Evolutionary conservation across 768 basidiomycete species (phyloP).

Genomic region (Tricholoma sp.): DNA sequence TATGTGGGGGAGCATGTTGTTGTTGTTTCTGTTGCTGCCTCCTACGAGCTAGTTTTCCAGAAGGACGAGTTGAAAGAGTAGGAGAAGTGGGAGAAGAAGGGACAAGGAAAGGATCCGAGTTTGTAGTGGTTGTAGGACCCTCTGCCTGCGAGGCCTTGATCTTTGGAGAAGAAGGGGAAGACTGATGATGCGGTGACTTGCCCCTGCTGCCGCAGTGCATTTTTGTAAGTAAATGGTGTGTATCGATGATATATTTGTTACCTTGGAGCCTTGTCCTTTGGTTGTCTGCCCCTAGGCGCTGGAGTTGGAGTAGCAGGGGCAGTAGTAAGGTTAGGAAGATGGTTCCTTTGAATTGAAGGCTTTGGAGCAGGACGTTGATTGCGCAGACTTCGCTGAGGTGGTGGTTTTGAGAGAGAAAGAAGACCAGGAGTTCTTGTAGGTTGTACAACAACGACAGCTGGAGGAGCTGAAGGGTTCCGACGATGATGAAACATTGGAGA

Average conservation of each 20-base stretch:
- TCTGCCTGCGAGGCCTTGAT: slow-evolving; percentile 61
- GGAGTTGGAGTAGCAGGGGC: slow-evolving; percentile 29
- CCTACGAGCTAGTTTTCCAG: slow-evolving; percentile 56
- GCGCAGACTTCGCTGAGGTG: slow-evolving; percentile 31
- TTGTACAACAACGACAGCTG: slow-evolving; percentile 60
- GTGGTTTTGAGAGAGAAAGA: slow-evolving; percentile 54
- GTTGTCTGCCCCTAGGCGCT: slow-evolving; percentile 21
- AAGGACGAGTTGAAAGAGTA: slow-evolving; percentile 41
- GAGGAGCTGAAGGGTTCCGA: slow-evolving; percentile 67
- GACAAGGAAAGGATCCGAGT: slow-evolving; percentile 24
- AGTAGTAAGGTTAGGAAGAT: slow-evolving; percentile 15
- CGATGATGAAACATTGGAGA: slow-evolving; percentile 38
- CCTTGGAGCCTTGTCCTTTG: slow-evolving; percentile 21
- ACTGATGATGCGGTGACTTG: slow-evolving; percentile 42
- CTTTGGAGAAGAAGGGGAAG: slow-evolving; percentile 41
- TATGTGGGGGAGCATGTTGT: not conserved
- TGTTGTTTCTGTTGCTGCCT: slow-evolving; percentile 31
- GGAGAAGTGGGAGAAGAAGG: slow-evolving; percentile 20
- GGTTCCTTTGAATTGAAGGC: slow-evolving; percentile 17
- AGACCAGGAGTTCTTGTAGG: slow-evolving; percentile 73
- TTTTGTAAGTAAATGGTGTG: not conserved
- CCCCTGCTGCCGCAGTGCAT: not conserved
- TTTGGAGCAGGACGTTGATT: slow-evolving; percentile 32
- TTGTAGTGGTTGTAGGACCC: slow-evolving; percentile 39
- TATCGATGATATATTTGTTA: slow-evolving; percentile 12